phyloP scores from a whole-genome alignment of 106 monocot species.

The Agapanthus africanus region DNA sequence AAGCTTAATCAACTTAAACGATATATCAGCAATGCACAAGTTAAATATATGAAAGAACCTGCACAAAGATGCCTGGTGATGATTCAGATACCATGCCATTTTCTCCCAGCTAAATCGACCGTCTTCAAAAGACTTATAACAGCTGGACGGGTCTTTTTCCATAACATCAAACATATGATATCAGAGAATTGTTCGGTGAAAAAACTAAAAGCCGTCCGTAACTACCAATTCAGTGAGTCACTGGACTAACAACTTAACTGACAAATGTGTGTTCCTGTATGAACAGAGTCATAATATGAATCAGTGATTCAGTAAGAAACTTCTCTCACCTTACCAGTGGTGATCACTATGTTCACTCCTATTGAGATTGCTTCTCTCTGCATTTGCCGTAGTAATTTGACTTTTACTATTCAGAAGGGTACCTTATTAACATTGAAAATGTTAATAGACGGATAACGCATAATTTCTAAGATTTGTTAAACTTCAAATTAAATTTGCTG shows the following conservation, averaged over 20 bases:
- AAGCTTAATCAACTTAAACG: neutral
- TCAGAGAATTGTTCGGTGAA: neutral
- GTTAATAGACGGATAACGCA: neutral
- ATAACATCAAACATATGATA: slow-evolving; percentile 1
- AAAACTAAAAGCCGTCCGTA: neutral
- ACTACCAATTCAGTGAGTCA: neutral
- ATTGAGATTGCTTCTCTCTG: slow-evolving; percentile 73
- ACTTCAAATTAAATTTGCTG: neutral
- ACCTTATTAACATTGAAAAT: slow-evolving; percentile 37
- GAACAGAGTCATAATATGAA: neutral
- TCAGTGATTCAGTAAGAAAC: neutral
- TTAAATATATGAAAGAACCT: slow-evolving; percentile 36
- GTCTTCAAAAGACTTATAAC: slow-evolving; percentile 58
- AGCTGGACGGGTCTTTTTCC: slow-evolving; percentile 72
- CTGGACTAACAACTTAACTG: neutral
- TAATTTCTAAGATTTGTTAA: neutral
- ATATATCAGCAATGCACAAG: neutral
- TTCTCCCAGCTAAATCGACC: slow-evolving; percentile 65
- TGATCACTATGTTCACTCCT: slow-evolving; percentile 80
- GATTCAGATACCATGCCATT: slow-evolving; percentile 65
- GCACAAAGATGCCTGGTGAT: slow-evolving; percentile 81
- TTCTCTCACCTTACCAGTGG: slow-evolving; percentile 87
- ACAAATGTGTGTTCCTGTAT: neutral
- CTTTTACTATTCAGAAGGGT: slow-evolving; percentile 95
- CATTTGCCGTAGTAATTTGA: slow-evolving; percentile 51